Evolutionary conservation across 345 rosid species (phyloP).

Genomic region (Pistacia integerrima): DNA sequence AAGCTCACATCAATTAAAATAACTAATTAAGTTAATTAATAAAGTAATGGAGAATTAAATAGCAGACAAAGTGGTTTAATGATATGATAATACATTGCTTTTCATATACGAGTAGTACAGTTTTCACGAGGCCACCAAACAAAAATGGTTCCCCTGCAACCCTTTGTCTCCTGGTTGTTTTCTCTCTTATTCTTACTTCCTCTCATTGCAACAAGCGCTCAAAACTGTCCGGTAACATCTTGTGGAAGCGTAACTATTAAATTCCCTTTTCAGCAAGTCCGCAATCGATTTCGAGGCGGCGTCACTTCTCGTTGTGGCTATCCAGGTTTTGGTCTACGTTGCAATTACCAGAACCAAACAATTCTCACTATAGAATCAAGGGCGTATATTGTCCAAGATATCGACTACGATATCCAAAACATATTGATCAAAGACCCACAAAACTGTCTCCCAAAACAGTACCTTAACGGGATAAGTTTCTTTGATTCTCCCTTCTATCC

Average conservation of each 20-base stretch:
- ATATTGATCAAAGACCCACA: not conserved
- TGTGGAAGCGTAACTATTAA: not conserved
- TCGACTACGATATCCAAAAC: not conserved
- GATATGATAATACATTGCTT: no score
- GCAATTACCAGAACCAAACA: not conserved
- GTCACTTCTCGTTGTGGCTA: not conserved
- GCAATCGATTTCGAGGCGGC: not conserved
- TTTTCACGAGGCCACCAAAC: not conserved
- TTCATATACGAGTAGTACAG: not conserved
- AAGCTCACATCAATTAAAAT: no score
- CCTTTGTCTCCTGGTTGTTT: not conserved
- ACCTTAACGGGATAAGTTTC: conserved; percentile 20
- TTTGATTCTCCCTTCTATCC: conserved; percentile 15
- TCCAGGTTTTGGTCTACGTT: conserved; percentile 8
- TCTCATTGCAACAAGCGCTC: conserved; percentile 1
- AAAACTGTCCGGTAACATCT: not conserved
- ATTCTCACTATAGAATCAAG: not conserved
- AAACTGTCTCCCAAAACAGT: conserved; percentile 21
- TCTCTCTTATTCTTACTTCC: not conserved
- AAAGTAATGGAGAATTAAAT: no score
- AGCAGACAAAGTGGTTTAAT: no score
- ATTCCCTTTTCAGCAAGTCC: conserved; percentile 21
- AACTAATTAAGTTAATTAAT: no score
- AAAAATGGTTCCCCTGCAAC: conserved; percentile 2
- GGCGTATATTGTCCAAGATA: not conserved